phyloP scores from a whole-genome alignment of 2,329 filamentous ascomycete species.

The Monosporascus sp. region DNA sequence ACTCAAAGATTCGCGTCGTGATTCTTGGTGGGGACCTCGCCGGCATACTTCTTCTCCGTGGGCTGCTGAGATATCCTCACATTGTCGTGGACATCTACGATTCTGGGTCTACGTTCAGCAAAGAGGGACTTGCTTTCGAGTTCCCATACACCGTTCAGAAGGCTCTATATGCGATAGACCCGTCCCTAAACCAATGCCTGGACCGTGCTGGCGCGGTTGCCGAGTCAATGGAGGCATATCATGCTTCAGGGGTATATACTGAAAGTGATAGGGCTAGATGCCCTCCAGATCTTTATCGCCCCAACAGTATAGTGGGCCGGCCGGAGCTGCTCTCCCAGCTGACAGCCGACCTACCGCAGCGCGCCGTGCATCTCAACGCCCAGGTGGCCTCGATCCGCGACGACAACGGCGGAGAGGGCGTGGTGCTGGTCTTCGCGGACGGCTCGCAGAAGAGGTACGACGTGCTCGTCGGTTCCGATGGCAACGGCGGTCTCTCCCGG shows the following conservation, averaged over 20 bases:
- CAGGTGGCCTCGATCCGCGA: conserved; percentile 19
- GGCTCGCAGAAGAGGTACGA: conserved; percentile 24
- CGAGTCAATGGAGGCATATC: conserved; percentile 9
- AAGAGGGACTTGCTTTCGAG: conserved; percentile 17
- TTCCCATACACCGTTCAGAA: conserved; percentile 14
- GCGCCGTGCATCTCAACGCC: conserved; percentile 19
- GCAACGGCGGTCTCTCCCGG: conserved; percentile 17
- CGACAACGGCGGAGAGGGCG: conserved; percentile 6
- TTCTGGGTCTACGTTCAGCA: conserved; percentile 16
- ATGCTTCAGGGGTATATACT: conserved; percentile 15
- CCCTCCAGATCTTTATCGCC: not conserved
- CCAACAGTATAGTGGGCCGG: conserved; percentile 17
- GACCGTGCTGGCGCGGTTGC: conserved; percentile 21
- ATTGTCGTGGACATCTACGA: conserved; percentile 25
- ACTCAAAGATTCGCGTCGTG: conserved; percentile 21
- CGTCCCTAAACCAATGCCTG: conserved; percentile 18
- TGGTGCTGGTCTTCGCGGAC: conserved; percentile 19
- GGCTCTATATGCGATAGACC: conserved; percentile 19
- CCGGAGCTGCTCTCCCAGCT: conserved; percentile 22
- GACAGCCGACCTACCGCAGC: conserved; percentile 17
- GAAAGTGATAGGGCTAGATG: conserved; percentile 7
- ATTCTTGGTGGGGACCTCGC: conserved; percentile 24
- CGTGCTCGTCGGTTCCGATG: conserved; percentile 23
- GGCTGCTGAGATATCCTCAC: conserved; percentile 22
- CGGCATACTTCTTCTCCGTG: conserved; percentile 18